Evolutionary conservation across 2,329 filamentous ascomycete species (phyloP), one percentile per base, ranked within the genome.

Genomic region (Fusarium hostae): DNA sequence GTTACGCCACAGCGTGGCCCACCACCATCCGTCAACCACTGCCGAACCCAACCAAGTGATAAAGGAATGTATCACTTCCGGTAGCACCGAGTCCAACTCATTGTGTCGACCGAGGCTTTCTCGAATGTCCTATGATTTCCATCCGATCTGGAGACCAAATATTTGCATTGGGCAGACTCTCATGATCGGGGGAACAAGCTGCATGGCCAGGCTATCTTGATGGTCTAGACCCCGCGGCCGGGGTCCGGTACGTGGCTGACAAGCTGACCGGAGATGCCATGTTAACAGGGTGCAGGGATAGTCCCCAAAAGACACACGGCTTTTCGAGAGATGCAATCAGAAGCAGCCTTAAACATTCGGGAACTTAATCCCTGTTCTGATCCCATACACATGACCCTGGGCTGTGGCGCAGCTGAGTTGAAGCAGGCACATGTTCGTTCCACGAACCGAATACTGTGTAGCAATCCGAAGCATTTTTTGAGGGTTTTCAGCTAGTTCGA

Each of bases 221-320:
- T 50, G 71, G 58, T 74, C 74, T 68, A 45, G 72, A 76, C 67
- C 30, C 52, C 51, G 35, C 62, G 63, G 63, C 54, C 48, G 45
- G 71, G 51, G 43, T 60, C 52, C 47, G 69, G 41, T 59, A 37
- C 22, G 50, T 60, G 37, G 47, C 59, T 64, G 28, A 63, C 28
- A 40, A 47, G 47, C 40, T 47, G 59, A 47, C 45, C 20, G 16
- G 43, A 52, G 40, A 35, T 55, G 30, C 39, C 22, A 55, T 28
- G 20, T 35, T 28, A 22, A 30, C 43, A 66, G 22, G 60, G 43
- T 34, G 28, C 50, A 65, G 43, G 63, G 43, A 32, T 28, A 26
- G 32, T 28, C 26, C 24, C 22, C 32, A 24, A 57, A 57, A 15
- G 35, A 24, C 56, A 34, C 54, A 50, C 45, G 34, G 32, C 26